Base-by-base conservation (phyloP, 495 filamentous ascomycete species). In the Penicillium paxilli region DNA sequence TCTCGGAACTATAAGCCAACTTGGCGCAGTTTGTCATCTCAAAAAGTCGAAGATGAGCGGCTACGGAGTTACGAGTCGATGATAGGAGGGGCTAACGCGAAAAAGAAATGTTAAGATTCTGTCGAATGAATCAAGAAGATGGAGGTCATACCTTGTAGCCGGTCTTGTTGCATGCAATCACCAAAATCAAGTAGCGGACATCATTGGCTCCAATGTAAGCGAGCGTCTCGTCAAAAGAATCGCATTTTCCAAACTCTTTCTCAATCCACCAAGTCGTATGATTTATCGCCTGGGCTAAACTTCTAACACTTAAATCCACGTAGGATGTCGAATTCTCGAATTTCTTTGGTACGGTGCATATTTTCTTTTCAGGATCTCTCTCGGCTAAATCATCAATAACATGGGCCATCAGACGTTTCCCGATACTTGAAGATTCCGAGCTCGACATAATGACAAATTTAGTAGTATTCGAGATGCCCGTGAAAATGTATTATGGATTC, bases 181-280 rank as follows among this genome's bases (percentile, higher is more conserved):
- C 32, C 7, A 63, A 33, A 3, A 54, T 24, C 3, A 28, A 22
- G n/a, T 63, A 63, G 17, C 60, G 56, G n/a, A 63, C 30, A 59
- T 63, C 60, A 52, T 63, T 63, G 1, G 44, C 47, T 4, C 68
- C 68, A 28, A 69, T 51, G 30, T 69, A 71, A 6, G 49, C 56
- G 9, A 71, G 9, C 0, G 58, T 58, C 30, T 63, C 51, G 10
- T 23, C 11, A 6, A 48, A 12, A 12, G n/a, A 3, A 4, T 44
- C 26, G 17, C 49, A 21, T 12, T 19, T 40, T 9, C 78, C 77
- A 14, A 74, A 59, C 0, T 35, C 55, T 5, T 61, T 44, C 20
- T 75, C 59, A 23, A 84, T 63, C 67, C 71, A 74, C 62, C 72
- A 80, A 7, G 80, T 72, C n/a, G 67, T 57, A 5, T 64, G 65